Conservation (phyloP, 352 stramenopile species). For the Phytophthora boehmeriae region DNA sequence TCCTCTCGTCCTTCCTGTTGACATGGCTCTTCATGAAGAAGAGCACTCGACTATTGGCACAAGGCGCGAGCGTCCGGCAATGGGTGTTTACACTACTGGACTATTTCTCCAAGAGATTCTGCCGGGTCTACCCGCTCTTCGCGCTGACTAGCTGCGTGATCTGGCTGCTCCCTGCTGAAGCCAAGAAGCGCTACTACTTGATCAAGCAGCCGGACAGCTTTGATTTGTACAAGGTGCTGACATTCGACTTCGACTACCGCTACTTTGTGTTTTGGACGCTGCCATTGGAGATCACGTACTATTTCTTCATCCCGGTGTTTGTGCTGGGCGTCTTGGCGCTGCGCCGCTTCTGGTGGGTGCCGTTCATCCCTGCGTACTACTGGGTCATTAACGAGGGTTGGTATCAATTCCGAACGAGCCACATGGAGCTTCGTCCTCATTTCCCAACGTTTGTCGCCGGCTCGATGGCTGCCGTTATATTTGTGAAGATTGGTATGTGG, state of each 20-base stretch:
- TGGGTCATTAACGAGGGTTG: constrained; percentile 30
- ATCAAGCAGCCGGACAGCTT: constrained; percentile 33
- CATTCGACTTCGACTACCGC: constrained; percentile 34
- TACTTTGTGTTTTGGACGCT: constrained; percentile 60
- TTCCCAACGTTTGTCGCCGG: constrained; percentile 42
- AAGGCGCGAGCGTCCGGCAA: constrained; percentile 17
- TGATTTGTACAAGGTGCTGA: constrained; percentile 45
- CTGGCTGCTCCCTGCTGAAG: constrained; percentile 23
- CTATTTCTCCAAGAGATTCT: constrained; percentile 59
- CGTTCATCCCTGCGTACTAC: constrained; percentile 26
- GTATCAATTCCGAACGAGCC: constrained; percentile 26
- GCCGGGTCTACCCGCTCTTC: constrained; percentile 64
- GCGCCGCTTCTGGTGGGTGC: constrained; percentile 38
- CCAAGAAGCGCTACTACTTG: constrained; percentile 38
- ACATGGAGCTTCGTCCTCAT: constrained; percentile 32
- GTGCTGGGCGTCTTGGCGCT: constrained; percentile 27
- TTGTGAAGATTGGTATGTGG: constrained; percentile 24
- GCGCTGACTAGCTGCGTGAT: constrained; percentile 36
- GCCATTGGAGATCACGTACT: constrained; percentile 50
- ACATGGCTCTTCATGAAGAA: constrained; percentile 50
- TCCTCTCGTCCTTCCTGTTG: constrained; percentile 50
- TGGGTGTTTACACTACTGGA: constrained; percentile 38
- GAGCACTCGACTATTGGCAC: constrained; percentile 24
- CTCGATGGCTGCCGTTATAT: constrained; percentile 44
- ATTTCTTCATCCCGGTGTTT: constrained; percentile 48